These are phyloP conservation scores for Tylopilus felleus DNA, from an alignment of 768 basidiomycete species.

Conservation along the genomic window DNA sequence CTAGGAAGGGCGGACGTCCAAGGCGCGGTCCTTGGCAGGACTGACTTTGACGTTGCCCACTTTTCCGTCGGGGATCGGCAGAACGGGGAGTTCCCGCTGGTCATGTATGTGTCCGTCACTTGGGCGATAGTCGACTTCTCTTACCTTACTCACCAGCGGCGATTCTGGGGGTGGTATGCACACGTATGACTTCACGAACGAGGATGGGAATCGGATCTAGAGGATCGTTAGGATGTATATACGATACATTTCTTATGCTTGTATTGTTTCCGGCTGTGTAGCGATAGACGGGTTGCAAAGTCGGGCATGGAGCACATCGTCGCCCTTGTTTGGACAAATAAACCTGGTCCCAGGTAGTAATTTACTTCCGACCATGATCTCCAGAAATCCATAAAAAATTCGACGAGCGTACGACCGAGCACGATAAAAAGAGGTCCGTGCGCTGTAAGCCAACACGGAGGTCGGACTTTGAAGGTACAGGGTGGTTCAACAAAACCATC, in stretches of 20 bases:
- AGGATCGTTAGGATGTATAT: neutral
- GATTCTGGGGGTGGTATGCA: slow-evolving; percentile 48
- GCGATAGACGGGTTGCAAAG: neutral
- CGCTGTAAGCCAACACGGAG: slow-evolving; percentile 30
- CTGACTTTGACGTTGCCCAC: slow-evolving; percentile 52
- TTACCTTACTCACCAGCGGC: slow-evolving; percentile 36
- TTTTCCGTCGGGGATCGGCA: slow-evolving; percentile 58
- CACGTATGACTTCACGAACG: slow-evolving; percentile 38
- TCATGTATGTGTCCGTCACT: slow-evolving; percentile 49
- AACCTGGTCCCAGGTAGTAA: slow-evolving; percentile 15
- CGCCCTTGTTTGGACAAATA: slow-evolving; percentile 32
- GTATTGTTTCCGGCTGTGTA: slow-evolving; percentile 6
- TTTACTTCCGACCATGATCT: slow-evolving; percentile 10
- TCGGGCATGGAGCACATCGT: neutral
- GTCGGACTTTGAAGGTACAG: slow-evolving; percentile 39
- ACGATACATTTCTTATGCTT: slow-evolving; percentile 5
- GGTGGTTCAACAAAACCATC: slow-evolving; percentile 39
- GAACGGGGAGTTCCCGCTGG: slow-evolving; percentile 49
- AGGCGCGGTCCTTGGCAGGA: slow-evolving; percentile 49
- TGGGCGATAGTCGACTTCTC: slow-evolving; percentile 8
- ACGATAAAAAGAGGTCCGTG: slow-evolving; percentile 33
- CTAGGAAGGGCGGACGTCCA: slow-evolving; percentile 38
- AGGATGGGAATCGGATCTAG: slow-evolving; percentile 20
- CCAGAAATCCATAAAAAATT: slow-evolving; percentile 12
- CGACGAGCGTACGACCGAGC: slow-evolving; percentile 23